These are phyloP conservation scores for Colletotrichum eremochloae DNA, from an alignment of 2,329 filamentous ascomycete species.

Conservation along the genomic window DNA sequence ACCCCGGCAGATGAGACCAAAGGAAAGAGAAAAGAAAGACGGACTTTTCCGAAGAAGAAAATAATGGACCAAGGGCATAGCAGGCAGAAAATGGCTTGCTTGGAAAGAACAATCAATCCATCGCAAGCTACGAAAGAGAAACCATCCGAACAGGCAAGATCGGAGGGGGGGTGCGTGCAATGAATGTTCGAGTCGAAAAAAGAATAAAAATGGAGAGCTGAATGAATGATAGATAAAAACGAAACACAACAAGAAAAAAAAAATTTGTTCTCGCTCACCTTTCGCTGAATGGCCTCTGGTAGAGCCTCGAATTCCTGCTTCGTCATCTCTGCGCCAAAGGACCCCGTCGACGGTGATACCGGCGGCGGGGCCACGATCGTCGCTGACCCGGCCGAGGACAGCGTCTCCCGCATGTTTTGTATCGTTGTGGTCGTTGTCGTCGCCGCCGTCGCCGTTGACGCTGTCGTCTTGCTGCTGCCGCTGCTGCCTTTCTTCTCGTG, in stretches of 20 bases:
- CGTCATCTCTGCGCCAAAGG: constrained; percentile 48
- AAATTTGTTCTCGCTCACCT: constrained; percentile 60
- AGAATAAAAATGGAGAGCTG: too few species aligned
- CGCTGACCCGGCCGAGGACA: constrained; percentile 17
- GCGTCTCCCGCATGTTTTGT: constrained; percentile 16
- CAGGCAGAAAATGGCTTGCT: neutral
- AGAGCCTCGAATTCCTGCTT: constrained; percentile 63
- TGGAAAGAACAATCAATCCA: neutral
- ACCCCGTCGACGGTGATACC: constrained; percentile 43
- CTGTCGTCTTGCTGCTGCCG: constrained; percentile 21
- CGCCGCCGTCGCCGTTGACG: neutral
- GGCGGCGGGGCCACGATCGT: constrained; percentile 19
- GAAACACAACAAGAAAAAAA: constrained; percentile 5
- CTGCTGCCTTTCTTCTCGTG: constrained; percentile 36
- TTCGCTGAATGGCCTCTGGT: constrained; percentile 67
- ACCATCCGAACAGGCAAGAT: neutral
- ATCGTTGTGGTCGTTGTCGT: constrained; percentile 1
- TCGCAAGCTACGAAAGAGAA: neutral
- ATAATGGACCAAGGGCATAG: too few species aligned
- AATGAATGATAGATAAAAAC: neutral
- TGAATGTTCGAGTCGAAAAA: too few species aligned
- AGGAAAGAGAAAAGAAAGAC: neutral
- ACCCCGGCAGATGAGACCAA: constrained; percentile 12
- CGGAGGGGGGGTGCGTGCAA: neutral
- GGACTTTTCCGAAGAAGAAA: neutral